Conservation (phyloP, 768 basidiomycete genomes). For the Phlegmacium glaucopus region DNA sequence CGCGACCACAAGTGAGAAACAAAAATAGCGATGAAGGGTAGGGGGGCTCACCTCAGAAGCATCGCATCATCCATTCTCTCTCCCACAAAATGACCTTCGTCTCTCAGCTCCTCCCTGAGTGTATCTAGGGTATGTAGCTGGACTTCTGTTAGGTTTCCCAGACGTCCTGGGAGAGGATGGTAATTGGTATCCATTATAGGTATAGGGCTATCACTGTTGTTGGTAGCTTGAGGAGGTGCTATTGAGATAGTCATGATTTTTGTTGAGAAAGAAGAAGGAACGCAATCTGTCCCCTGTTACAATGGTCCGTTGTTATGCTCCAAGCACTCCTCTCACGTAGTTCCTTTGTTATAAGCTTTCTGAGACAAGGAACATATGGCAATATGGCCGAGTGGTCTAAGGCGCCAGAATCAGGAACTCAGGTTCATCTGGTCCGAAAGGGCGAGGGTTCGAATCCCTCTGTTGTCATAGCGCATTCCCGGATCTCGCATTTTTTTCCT, state of each 20-base stretch:
- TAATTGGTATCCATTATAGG: conserved; percentile 64
- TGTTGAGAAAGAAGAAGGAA: no score
- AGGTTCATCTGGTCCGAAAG: conserved; percentile 24
- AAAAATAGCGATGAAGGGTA: no score
- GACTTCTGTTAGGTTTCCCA: conserved; percentile 69
- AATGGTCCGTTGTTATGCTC: no score
- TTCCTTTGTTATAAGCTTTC: background rate
- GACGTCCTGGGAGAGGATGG: conserved; percentile 64
- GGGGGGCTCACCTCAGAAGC: conserved; percentile 55
- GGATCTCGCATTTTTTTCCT: no score
- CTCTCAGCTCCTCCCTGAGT: conserved; percentile 62
- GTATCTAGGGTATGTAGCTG: conserved; percentile 71
- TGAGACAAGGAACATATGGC: background rate
- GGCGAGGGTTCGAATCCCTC: conserved; percentile 31
- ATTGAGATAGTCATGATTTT: no score
- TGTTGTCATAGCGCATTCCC: conserved; percentile 31
- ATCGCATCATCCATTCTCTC: conserved; percentile 69
- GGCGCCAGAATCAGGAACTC: conserved; percentile 14
- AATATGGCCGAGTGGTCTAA: conserved; percentile 15
- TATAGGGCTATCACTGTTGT: conserved; percentile 52
- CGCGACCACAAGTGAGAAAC: no score
- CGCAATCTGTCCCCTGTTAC: no score
- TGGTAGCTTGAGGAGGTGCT: conserved; percentile 33
- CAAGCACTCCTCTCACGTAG: no score
- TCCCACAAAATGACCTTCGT: conserved; percentile 56